Base-by-base conservation (phyloP, 345 rosid species). In the Durio zibethinus region DNA sequence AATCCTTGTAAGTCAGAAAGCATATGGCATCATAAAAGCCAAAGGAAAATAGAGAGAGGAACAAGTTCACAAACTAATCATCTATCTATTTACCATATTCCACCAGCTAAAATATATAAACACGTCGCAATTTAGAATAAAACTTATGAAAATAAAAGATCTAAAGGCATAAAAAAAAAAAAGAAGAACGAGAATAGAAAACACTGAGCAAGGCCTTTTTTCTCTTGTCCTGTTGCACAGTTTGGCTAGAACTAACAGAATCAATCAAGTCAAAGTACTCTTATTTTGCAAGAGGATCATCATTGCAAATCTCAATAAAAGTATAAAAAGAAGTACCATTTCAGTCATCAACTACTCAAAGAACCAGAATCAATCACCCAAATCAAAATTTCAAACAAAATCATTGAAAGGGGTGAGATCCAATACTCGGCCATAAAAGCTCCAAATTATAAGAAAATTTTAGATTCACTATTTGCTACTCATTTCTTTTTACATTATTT, bases 381-480 rank as follows among this genome's bases (percentile, higher is more conserved):
- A 36, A 77, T 78, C 75, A 76, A 61, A 50, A 76, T 57, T 82
- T 35, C 15, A 27, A 67, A 64, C 68, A 76, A 75, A 79, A 75
- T 43, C 67, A 78, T 11, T 5, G 18, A 61, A 43, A 61, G 14
- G 12, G 47, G 5, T 10, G 67, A 75, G 70, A 75, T 75, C 70
- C 53, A 67, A 43, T 21, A 42, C 53, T 21, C 25, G 23, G 18
- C 21, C 15, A 71, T 3, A 14, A 69, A 29, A 25, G 57, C 45
- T 25, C 35, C 33, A 21, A 67, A 23, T 4, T 10, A 67, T n/a
- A 11, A 23, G 72, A 43, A 40, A 67, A 21, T 40, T 40, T 16
- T 21, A 38, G 54, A 54, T 36, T 54, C 52, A 73, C 38, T 12
- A 56, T 73, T 38, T 25, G 23, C 12, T 33, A 62, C 23, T 16